These are phyloP conservation scores for Moesziomyces antarcticus DNA, from an alignment of 1,284 basidiomycete species.

Conservation along the genomic window DNA sequence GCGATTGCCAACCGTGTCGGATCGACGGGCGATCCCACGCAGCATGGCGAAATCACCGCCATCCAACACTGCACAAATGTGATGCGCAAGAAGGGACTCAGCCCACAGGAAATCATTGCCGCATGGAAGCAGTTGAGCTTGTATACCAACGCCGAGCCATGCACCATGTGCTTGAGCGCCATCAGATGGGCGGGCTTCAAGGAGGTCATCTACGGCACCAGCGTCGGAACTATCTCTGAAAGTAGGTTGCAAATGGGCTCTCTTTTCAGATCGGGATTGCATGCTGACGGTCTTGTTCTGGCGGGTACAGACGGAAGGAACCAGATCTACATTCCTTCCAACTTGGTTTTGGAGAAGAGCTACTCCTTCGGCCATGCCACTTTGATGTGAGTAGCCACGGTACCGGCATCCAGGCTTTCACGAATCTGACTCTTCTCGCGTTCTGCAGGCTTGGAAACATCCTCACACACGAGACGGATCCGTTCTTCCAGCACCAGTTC, in stretches of 20 bases:
- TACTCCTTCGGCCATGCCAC: slow-evolving; percentile 54
- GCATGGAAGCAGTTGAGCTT: slow-evolving; percentile 49
- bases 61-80: slow-evolving; percentile 52
- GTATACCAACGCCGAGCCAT: slow-evolving; percentile 56
- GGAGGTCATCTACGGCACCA: slow-evolving; percentile 57
- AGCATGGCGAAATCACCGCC: slow-evolving; percentile 57
- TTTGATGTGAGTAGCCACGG: slow-evolving; percentile 23
- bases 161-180: slow-evolving; percentile 57
- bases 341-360: slow-evolving; percentile 48
- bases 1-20: slow-evolving; percentile 52
- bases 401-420: neutral
- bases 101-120: slow-evolving; percentile 45
- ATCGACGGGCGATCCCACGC: slow-evolving; percentile 51
- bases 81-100: slow-evolving; percentile 34
- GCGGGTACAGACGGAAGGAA: slow-evolving; percentile 29
- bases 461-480: slow-evolving; percentile 53
- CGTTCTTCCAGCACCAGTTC: slow-evolving; percentile 51
- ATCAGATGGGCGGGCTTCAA: slow-evolving; percentile 57
- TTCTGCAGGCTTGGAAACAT: slow-evolving; percentile 41
- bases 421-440: neutral
- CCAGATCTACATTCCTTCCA: slow-evolving; percentile 61
- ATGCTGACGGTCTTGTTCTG: neutral
- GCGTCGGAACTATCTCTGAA: slow-evolving; percentile 50
- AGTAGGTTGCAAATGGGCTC: slow-evolving; percentile 8
- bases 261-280: neutral